Base-by-base conservation (phyloP, 805 yeast species). In the Tetrapisispora fleetii region DNA sequence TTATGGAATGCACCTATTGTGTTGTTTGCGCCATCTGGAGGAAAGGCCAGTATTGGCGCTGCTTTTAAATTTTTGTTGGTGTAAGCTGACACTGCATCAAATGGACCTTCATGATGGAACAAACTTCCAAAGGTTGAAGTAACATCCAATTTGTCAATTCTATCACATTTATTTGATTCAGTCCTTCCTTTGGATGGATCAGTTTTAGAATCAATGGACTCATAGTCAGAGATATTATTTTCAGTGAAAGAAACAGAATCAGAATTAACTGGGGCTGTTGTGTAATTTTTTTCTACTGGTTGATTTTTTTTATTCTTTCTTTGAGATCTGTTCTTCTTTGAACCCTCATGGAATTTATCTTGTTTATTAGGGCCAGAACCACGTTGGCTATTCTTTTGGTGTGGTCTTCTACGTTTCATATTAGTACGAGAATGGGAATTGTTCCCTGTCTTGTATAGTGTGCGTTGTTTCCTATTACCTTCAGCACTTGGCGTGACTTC, bases 61-160 rank as follows among this genome's bases (percentile, higher is more conserved):
- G 79, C 81, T 60, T 72, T 75, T 18, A 74, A 71, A 54, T 78
- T 74, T 68, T 84, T 85, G 68, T 93, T 93, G 65, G 98, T 81
- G 66, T 87, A 96, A 8, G 99, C 98, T 2, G 95, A 85, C 67
- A 98, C 91, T 1, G 99, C 99, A 65, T 93, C 99, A 64, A 93
- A 93, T 16, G 99, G 99, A 13, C 99, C 99, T 69, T 93, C 99
- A 67, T 93, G 98, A 67, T 93, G 99, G 75, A 93, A 93, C 2
- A 95, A 87, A 17, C 88, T 87, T 24, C 96, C 97, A 63, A 86
- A 90, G 52, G 90, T 76, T 1, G 96, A 97, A 13, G 97, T 90
- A 43, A 91, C 99, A 66, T 93, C 99, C 59, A 93, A 74, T 67
- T 86, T 86, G 70, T 93, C 99, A 57, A 93, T 93, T 4, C 95